Evolutionary conservation across 1,139 yeast genomes (phyloP).

Genomic region (Suhomyces bribrorum): DNA sequence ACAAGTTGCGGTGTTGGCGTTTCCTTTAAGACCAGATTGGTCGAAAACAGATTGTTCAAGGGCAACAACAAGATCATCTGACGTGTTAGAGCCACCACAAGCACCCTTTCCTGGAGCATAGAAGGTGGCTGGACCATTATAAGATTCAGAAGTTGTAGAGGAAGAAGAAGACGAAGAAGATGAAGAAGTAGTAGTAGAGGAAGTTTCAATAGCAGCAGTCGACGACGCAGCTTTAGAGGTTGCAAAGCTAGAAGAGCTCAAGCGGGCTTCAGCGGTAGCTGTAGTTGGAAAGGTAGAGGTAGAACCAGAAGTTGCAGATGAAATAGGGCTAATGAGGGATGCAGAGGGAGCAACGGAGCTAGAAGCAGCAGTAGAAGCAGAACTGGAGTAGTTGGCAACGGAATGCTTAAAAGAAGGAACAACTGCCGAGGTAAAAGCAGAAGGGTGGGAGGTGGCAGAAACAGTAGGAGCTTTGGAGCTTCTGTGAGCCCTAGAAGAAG

Average conservation of each 20-base stretch:
- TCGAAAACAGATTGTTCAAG: conserved; percentile 38
- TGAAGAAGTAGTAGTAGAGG: conserved; percentile 21
- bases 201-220: conserved; percentile 16
- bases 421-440: too few relatives aligned
- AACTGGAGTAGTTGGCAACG: background rate
- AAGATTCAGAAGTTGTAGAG: conserved; percentile 17
- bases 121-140: conserved; percentile 60
- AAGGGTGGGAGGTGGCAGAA: background rate
- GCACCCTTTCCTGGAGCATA: conserved; percentile 62
- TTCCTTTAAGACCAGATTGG: conserved; percentile 30
- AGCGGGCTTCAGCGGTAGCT: conserved; percentile 17
- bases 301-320: conserved; percentile 15
- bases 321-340: too few relatives aligned
- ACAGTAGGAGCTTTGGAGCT: background rate
- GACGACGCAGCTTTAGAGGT: conserved; percentile 15
- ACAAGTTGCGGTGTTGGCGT: conserved; percentile 48
- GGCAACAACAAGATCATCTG: conserved; percentile 51
- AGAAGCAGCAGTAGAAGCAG: background rate
- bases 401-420: too few relatives aligned
- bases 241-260: conserved; percentile 13
- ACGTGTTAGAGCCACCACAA: conserved; percentile 53
- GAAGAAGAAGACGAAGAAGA: conserved; percentile 21
- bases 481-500: background rate
- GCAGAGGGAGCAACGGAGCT: too few relatives aligned
- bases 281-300: conserved; percentile 15